These are phyloP conservation scores for Leishmania amazonensis DNA, from an alignment of 208 protist species.

Conservation along the genomic window DNA sequence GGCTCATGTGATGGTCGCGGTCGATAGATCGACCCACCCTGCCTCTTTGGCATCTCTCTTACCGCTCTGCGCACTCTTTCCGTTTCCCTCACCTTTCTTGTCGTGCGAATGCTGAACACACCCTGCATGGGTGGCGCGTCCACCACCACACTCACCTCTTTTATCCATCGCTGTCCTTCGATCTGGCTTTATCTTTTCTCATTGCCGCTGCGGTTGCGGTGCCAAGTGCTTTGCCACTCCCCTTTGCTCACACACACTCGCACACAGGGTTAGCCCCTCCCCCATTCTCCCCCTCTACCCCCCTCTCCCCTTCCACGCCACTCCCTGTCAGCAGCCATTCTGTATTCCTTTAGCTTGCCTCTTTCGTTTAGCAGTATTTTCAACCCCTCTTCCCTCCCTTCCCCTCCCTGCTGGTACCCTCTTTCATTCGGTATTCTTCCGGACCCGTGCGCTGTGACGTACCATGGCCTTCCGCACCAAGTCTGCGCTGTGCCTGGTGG, in stretches of 20 bases:
- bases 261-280: neutral
- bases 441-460: neutral
- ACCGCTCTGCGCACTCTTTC: neutral
- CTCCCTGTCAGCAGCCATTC: neutral
- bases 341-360: neutral
- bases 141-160: neutral
- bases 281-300: neutral
- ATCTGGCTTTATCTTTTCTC: neutral
- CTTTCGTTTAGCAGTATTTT: neutral
- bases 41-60: neutral
- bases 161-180: neutral
- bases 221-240: neutral
- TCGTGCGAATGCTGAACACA: neutral
- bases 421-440: neutral
- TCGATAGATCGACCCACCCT: neutral
- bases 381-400: neutral
- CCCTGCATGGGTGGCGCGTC: neutral
- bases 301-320: neutral
- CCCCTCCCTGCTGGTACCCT: neutral
- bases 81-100: conserved; percentile 8
- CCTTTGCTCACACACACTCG: neutral
- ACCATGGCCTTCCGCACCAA: conserved; percentile 26
- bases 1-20: neutral
- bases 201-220: neutral
- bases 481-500: conserved; percentile 19